These are phyloP conservation scores for Massariosphaeria phaeospora DNA, from an alignment of 495 filamentous ascomycete species.

Conservation along the genomic window DNA sequence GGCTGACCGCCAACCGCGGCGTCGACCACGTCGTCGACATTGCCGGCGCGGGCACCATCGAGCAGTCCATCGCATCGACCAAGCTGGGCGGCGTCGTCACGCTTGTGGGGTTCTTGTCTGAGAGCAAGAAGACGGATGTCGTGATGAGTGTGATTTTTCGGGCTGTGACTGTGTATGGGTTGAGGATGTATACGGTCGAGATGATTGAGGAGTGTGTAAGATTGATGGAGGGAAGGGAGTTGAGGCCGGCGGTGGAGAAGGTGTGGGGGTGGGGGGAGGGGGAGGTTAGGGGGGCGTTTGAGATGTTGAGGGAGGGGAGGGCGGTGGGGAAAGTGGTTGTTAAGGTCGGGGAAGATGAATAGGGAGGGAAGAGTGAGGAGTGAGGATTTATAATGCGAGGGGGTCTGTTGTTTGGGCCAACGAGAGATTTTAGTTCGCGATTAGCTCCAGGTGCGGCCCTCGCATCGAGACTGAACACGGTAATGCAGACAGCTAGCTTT, in stretches of 20 bases:
- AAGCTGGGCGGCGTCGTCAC: conserved; percentile 7
- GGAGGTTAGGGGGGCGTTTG: conserved; percentile 12
- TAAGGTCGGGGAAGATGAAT: conserved; percentile 12
- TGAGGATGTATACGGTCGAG: conserved; percentile 39
- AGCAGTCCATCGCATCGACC: conserved; percentile 2
- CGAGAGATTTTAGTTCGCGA: too few species aligned
- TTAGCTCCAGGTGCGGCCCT: too few species aligned
- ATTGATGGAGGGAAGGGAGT: conserved; percentile 50
- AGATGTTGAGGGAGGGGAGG: neutral
- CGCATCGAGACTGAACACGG: too few species aligned
- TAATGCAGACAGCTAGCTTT: too few species aligned
- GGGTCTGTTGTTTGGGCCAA: neutral
- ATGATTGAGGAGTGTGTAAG: conserved; percentile 50
- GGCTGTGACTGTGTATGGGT: conserved; percentile 13
- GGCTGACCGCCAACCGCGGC: conserved; percentile 11
- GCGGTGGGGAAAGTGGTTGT: conserved; percentile 28
- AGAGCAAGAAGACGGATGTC: conserved; percentile 6
- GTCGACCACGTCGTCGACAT: conserved; percentile 23
- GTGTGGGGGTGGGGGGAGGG: conserved; percentile 55
- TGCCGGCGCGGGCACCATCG: conserved; percentile 15
- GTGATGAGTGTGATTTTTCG: conserved; percentile 9
- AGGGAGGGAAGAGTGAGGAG: neutral
- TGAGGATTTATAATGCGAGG: neutral
- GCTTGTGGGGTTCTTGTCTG: conserved; percentile 17
- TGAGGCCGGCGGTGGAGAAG: conserved; percentile 46